phyloP scores from a whole-genome alignment of 768 basidiomycete genomes.

The Leccinum ochraceum region DNA sequence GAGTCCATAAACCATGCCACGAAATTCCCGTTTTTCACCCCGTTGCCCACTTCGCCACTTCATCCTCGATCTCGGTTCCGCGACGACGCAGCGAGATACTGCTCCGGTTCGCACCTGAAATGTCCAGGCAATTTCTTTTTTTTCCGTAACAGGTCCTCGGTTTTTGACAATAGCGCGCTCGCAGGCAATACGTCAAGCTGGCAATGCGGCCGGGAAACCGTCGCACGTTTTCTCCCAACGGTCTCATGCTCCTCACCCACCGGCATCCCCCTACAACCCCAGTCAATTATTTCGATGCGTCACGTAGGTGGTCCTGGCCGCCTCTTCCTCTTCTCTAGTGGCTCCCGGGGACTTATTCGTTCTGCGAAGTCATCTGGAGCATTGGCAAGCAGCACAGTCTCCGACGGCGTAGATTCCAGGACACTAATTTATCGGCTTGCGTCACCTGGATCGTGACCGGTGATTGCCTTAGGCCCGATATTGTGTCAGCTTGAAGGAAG shows the following conservation, averaged over 20 bases:
- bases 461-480: not conserved
- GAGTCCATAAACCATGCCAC: not conserved
- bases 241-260: constrained; percentile 3
- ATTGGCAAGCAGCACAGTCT: not conserved
- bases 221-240: not conserved
- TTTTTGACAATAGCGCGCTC: not conserved
- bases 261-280: not conserved
- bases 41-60: not conserved
- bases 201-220: not conserved
- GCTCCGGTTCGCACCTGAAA: not conserved
- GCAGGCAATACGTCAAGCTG: not conserved
- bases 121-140: not conserved
- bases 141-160: not conserved
- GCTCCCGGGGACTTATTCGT: not conserved
- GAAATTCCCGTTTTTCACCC: not conserved
- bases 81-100: not conserved
- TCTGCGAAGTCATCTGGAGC: not conserved
- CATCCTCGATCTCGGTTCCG: not conserved
- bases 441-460: not conserved
- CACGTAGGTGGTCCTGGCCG: not conserved
- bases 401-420: not conserved
- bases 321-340: not conserved
- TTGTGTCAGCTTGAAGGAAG: not conserved
- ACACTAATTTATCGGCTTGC: not conserved
- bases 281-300: not conserved